Conservation (phyloP, 164 flowering plant species). For the Taxillus chinensis region DNA sequence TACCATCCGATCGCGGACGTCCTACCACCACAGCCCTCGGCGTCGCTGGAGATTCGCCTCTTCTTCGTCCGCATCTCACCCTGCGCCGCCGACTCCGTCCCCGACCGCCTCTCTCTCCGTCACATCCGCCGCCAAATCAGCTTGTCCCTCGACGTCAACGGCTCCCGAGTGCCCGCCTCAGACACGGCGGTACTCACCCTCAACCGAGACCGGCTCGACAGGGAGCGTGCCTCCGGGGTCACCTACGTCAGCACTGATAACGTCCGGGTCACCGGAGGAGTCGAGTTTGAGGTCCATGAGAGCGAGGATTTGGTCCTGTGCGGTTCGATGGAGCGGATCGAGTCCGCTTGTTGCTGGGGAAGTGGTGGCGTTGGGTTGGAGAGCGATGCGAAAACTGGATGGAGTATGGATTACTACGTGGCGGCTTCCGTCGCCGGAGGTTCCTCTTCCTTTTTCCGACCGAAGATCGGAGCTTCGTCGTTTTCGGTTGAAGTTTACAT, state of each 20-base stretch:
- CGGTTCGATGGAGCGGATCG: slow-evolving; percentile 64
- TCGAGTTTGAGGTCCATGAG: slow-evolving; percentile 80
- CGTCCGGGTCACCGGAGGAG: slow-evolving; percentile 50
- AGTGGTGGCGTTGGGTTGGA: slow-evolving; percentile 21
- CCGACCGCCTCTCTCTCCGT: slow-evolving; percentile 53
- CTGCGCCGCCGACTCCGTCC: slow-evolving; percentile 40
- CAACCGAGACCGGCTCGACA: slow-evolving; percentile 70
- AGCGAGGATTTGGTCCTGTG: slow-evolving; percentile 51
- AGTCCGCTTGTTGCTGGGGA: slow-evolving; percentile 23
- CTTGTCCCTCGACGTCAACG: slow-evolving; percentile 61
- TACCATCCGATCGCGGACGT: slow-evolving; percentile 12
- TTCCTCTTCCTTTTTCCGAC: slow-evolving; percentile 46
- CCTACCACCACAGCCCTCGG: slow-evolving; percentile 14
- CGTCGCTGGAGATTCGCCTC: slow-evolving; percentile 53
- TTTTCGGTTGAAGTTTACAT: slow-evolving; percentile 81
- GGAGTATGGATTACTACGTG: slow-evolving; percentile 73
- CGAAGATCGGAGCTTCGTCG: slow-evolving; percentile 46
- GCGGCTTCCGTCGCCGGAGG: slow-evolving; percentile 27
- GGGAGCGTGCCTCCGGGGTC: slow-evolving; percentile 56
- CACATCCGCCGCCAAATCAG: slow-evolving; percentile 55
- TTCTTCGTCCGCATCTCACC: slow-evolving; percentile 71
- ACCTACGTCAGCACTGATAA: slow-evolving; percentile 82
- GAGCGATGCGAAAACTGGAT: slow-evolving; percentile 39
- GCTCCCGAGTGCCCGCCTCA: slow-evolving; percentile 45
- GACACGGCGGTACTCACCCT: slow-evolving; percentile 41